phyloP scores from a whole-genome alignment of 2,329 filamentous ascomycete species.

The Dryadomyces quercivorus region DNA sequence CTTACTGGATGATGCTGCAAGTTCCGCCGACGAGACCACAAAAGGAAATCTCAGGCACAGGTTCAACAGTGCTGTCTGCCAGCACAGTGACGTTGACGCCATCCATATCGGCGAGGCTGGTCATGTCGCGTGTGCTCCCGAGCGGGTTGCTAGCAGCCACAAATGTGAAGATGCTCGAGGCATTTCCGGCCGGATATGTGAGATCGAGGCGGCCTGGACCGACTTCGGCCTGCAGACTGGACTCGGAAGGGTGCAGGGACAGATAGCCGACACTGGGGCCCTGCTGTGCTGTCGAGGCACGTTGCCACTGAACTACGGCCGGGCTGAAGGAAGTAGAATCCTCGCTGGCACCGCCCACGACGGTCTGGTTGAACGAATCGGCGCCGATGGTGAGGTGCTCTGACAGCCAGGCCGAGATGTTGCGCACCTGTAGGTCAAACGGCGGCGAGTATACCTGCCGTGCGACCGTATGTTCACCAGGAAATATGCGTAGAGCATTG shows the following conservation, averaged over 20 bases:
- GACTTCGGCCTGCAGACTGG: slow-evolving; percentile 27
- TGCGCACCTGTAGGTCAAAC: slow-evolving; percentile 41
- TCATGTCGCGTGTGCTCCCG: slow-evolving; percentile 27
- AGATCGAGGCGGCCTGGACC: slow-evolving; percentile 31
- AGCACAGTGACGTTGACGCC: slow-evolving; percentile 31
- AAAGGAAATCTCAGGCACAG: slow-evolving; percentile 27
- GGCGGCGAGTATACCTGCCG: slow-evolving; percentile 45
- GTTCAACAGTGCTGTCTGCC: slow-evolving; percentile 28
- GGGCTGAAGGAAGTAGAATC: slow-evolving; percentile 44
- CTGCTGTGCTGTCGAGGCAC: slow-evolving; percentile 12
- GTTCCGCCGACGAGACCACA: slow-evolving; percentile 26
- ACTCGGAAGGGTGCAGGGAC: slow-evolving; percentile 22
- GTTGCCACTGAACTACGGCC: slow-evolving; percentile 44
- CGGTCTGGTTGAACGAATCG: slow-evolving; percentile 42
- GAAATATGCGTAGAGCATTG: slow-evolving; percentile 30
- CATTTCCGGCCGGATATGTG: slow-evolving; percentile 39
- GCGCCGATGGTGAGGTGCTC: slow-evolving; percentile 46
- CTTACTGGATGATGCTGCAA: slow-evolving; percentile 14
- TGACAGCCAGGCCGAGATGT: slow-evolving; percentile 47
- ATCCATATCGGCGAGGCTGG: slow-evolving; percentile 33
- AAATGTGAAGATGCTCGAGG: slow-evolving; percentile 35
- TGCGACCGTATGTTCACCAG: slow-evolving; percentile 37
- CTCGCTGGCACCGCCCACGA: slow-evolving; percentile 40
- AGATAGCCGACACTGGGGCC: slow-evolving; percentile 23
- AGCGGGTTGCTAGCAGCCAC: slow-evolving; percentile 31